phyloP scores from a whole-genome alignment of 2,329 filamentous ascomycete genomes.

The Colletotrichum costaricense region DNA sequence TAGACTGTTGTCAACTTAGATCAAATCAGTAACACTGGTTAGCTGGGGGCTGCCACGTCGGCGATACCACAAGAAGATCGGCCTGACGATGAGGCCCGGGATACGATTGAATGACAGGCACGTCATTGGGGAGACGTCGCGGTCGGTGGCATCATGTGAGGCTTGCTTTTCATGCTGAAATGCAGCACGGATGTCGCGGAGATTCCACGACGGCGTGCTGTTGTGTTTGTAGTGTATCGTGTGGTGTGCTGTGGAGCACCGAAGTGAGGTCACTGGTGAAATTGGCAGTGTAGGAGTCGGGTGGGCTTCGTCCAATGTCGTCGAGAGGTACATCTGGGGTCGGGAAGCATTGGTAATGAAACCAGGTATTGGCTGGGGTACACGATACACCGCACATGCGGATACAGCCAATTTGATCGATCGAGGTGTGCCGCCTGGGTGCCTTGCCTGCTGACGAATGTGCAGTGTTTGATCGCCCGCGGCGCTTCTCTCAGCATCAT shows the following conservation, averaged over 20 bases:
- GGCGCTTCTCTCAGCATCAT: slow-evolving; percentile 1
- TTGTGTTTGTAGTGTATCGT: not conserved
- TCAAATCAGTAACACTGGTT: not conserved
- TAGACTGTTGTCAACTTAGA: slow-evolving; percentile 11
- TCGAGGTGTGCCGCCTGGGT: not conserved
- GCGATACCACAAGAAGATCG: not conserved
- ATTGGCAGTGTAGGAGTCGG: not conserved
- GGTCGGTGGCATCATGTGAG: not conserved
- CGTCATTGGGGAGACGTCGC: not conserved
- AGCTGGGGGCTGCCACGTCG: not conserved
- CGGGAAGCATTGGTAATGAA: slow-evolving; percentile 9
- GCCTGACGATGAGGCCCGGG: not conserved
- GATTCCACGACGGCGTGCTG: not conserved
- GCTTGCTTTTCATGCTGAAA: not conserved
- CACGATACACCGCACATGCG: not conserved
- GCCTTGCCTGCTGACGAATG: slow-evolving; percentile 1
- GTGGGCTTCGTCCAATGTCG: slow-evolving; percentile 11
- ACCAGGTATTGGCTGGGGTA: not conserved
- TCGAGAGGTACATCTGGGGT: slow-evolving; percentile 5
- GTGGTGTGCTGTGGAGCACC: not conserved
- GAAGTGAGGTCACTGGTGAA: not conserved
- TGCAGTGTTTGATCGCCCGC: slow-evolving; percentile 14
- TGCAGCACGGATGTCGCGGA: not conserved
- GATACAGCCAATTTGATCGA: not conserved
- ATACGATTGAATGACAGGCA: not conserved